Conservation (phyloP, 495 filamentous ascomycete genomes). For the Astrocystis sublimbata region DNA sequence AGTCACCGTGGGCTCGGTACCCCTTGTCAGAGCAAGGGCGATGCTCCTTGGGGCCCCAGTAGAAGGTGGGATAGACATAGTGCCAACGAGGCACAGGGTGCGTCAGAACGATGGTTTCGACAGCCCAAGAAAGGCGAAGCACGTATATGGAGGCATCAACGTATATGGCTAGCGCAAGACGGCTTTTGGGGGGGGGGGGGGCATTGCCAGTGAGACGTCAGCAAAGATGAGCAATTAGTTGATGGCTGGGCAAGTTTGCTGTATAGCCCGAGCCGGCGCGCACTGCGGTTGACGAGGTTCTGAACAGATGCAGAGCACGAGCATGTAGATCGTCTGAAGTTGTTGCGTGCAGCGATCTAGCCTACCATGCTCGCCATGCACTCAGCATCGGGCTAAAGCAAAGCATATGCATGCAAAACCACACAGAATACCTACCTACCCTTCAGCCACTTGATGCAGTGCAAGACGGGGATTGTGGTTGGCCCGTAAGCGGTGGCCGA, state of each 20-base stretch:
- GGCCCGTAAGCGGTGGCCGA: conserved; percentile 9
- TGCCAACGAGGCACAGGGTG: conserved; percentile 17
- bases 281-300: not conserved
- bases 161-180: not conserved
- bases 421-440: not conserved
- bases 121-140: conserved; percentile 16
- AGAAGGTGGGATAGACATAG: not conserved
- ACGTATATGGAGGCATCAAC: conserved; percentile 4
- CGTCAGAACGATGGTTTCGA: conserved; percentile 3
- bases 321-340: conserved; percentile 17
- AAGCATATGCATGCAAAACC: not conserved
- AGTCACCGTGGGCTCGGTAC: not conserved
- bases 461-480: conserved; percentile 26
- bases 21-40: not conserved
- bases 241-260: not conserved
- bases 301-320: not conserved
- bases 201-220: conserved; percentile 9
- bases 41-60: not conserved
- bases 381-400: not conserved
- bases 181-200: not conserved
- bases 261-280: not conserved
- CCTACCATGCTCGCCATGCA: not conserved
- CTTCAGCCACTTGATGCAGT: conserved; percentile 28
- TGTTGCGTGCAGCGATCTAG: conserved; percentile 1
- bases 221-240: not conserved